Base-by-base conservation (phyloP, 495 filamentous ascomycete species). In the Penicillium subrubescens region DNA sequence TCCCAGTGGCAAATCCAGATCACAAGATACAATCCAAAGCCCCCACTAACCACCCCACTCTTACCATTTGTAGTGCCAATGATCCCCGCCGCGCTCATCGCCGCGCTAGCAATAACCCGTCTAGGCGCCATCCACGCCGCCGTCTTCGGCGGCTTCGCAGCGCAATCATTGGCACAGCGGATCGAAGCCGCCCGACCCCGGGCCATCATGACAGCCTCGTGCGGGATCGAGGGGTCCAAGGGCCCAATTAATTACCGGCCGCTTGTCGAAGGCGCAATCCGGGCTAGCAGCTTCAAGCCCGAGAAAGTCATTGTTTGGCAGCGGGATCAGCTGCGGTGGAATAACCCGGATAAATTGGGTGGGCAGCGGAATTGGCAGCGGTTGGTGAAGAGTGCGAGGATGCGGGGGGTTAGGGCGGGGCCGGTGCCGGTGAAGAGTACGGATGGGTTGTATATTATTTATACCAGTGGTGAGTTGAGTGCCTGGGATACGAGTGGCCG, bases 81-180 rank as follows among this genome's bases (percentile, higher is more conserved):
- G 94, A 93, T 97, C 39, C 94, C 94, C 1, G 90, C 92, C 5
- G 90, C 94, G 8, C 72, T 96, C 19, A 89, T 96, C 55, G 93
- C 91, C 23, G 90, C 93, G 25, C 87, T 97, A 3, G 92, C 94
- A 29, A 86, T 91, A 65, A 84, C 84, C 46, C 89, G 93, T 0
- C 80, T 97, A 0, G 94, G 94, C 25, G 94, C 94, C 8, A 89
- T 97, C 59, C 94, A 97, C 67, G 87, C 91, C 5, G 93, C 94
- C 8, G 94, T 97, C 3, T 97, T 97, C 73, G 94, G 94, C 12
- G 94, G 94, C 1, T 97, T 97, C 68, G 92, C 92, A 0, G 78
- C 92, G 8, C 79, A 83, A 19, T 91, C 94, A 3, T 82, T 97
- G 27, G 93, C 94, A 3, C 94, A 97, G 73, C 84, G 94, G 10